These are phyloP conservation scores for Trametes gibbosa DNA, from an alignment of 768 basidiomycete species.

Conservation along the genomic window DNA sequence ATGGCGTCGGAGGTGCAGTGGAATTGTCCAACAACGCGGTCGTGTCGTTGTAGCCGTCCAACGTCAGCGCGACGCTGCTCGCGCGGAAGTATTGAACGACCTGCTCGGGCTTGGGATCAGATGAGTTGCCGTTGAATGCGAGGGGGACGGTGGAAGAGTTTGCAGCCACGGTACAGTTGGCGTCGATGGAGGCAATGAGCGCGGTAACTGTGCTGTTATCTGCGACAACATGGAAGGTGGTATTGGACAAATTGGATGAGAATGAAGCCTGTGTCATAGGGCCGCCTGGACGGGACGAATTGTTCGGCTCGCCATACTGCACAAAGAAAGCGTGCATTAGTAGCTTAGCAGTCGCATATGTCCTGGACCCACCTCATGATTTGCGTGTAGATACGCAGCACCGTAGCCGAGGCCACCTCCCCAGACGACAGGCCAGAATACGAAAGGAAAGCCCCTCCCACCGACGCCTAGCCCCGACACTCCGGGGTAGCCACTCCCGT, in stretches of 20 bases:
- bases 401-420: slow-evolving; percentile 30
- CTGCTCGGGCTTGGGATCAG: slow-evolving; percentile 27
- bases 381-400: slow-evolving; percentile 34
- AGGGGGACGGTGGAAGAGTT: slow-evolving; percentile 30
- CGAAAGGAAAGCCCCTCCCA: slow-evolving; percentile 57
- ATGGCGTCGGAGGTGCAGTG: slow-evolving; percentile 42
- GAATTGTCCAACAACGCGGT: slow-evolving; percentile 41
- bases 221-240: slow-evolving; percentile 34
- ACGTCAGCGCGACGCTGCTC: slow-evolving; percentile 56
- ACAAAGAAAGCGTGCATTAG: slow-evolving; percentile 29
- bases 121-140: slow-evolving; percentile 30
- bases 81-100: slow-evolving; percentile 61
- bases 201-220: slow-evolving; percentile 35
- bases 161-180: slow-evolving; percentile 31
- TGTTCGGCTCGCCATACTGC: slow-evolving; percentile 36
- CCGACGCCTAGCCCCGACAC: slow-evolving; percentile 42
- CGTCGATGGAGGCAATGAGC: slow-evolving; percentile 29
- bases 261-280: slow-evolving; percentile 28
- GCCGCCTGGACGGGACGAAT: slow-evolving; percentile 37
- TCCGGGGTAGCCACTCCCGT: slow-evolving; percentile 67
- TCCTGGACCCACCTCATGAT: slow-evolving; percentile 38
- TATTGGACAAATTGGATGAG: slow-evolving; percentile 27
- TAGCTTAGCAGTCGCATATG: slow-evolving; percentile 14
- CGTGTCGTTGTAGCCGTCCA: slow-evolving; percentile 69
- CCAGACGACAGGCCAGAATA: slow-evolving; percentile 66